These are phyloP conservation scores for Aspergillus floridensis DNA, from an alignment of 2,329 filamentous ascomycete genomes.

Conservation along the genomic window DNA sequence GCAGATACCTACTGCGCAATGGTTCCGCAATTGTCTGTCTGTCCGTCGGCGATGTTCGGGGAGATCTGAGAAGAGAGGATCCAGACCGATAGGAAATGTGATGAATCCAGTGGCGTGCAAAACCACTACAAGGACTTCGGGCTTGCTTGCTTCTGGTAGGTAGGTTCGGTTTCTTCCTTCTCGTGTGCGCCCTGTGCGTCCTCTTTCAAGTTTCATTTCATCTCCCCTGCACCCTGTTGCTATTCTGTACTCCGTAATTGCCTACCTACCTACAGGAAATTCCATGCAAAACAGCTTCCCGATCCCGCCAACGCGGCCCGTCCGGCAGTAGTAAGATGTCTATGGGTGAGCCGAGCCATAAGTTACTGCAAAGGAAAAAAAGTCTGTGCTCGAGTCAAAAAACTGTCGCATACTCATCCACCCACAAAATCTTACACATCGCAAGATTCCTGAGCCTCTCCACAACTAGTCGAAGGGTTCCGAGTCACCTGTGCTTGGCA, in stretches of 20 bases:
- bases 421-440: neutral
- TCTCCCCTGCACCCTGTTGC: neutral
- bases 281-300: constrained; percentile 3
- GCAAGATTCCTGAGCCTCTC: neutral
- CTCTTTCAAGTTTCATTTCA: neutral
- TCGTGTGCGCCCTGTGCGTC: neutral
- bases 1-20: neutral
- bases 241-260: neutral
- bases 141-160: neutral
- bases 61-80: constrained; percentile 7
- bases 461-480: neutral
- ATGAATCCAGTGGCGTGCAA: constrained; percentile 16
- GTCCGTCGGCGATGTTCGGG: constrained; percentile 11
- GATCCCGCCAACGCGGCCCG: neutral
- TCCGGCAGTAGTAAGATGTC: constrained; percentile 1
- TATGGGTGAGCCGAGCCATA: neutral
- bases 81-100: constrained; percentile 19
- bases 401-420: neutral
- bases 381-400: neutral
- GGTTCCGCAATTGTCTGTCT: neutral
- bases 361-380: neutral
- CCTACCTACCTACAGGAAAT: too few relatives aligned
- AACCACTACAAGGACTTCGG: neutral
- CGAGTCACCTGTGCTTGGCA: neutral
- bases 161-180: neutral